These are phyloP conservation scores for Eimeria maxima DNA, from an alignment of 169 alveolate genomes.

Conservation along the genomic window DNA sequence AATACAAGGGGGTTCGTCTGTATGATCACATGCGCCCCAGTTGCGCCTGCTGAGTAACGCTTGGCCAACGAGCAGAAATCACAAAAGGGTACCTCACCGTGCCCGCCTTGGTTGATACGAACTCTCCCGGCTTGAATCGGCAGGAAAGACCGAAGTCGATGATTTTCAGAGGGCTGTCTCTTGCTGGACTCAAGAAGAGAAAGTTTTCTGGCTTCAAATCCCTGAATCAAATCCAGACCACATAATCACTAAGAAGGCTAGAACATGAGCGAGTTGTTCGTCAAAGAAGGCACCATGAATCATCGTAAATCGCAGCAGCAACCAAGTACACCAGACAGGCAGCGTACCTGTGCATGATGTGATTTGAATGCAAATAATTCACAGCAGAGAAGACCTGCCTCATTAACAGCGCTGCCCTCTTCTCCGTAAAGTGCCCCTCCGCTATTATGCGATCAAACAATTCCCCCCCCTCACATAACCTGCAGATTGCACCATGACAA, in stretches of 20 bases:
- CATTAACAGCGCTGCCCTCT: slow-evolving; percentile 91
- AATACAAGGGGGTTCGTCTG: no score
- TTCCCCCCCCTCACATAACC: slow-evolving; percentile 97
- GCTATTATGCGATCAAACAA: slow-evolving; percentile 97
- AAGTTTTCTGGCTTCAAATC: slow-evolving; percentile 96
- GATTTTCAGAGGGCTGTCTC: slow-evolving; percentile 89
- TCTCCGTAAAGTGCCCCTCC: slow-evolving; percentile 94
- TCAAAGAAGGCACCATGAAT: not conserved
- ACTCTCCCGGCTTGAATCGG: slow-evolving; percentile 86
- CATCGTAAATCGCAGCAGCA: not conserved
- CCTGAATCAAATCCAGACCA: slow-evolving; percentile 64
- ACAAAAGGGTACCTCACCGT: slow-evolving; percentile 79
- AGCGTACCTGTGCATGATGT: slow-evolving; percentile 82
- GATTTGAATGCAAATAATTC: slow-evolving; percentile 92
- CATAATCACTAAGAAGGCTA: not conserved
- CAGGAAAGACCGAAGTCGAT: slow-evolving; percentile 95
- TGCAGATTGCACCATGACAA: not conserved
- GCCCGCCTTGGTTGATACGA: slow-evolving; percentile 92
- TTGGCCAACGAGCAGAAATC: no score
- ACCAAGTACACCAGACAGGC: not conserved
- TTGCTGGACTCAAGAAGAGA: slow-evolving; percentile 86
- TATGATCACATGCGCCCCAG: not conserved
- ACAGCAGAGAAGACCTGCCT: slow-evolving; percentile 95
- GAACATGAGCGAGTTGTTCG: not conserved
- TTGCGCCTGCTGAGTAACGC: not conserved